These are phyloP conservation scores for Leccinum boreale DNA, from an alignment of 768 basidiomycete species.

Conservation along the genomic window DNA sequence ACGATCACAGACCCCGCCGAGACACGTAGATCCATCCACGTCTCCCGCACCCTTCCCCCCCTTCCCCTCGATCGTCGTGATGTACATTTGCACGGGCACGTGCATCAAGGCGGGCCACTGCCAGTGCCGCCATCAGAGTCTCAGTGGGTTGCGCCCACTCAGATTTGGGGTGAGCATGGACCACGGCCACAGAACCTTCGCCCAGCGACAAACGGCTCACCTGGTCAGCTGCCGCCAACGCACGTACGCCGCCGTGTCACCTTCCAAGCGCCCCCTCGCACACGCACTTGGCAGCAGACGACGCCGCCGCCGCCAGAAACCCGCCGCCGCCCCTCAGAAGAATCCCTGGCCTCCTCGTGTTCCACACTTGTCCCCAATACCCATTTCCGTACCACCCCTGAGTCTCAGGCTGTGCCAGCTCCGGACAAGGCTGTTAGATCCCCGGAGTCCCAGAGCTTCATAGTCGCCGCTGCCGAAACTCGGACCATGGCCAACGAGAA, in stretches of 20 bases:
- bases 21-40: neutral
- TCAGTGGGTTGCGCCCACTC: neutral
- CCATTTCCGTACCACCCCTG: neutral
- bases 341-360: slow-evolving; percentile 5
- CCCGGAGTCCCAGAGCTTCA: neutral
- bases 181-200: neutral
- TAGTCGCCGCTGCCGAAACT: neutral
- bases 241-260: neutral
- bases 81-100: neutral
- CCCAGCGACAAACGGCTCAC: neutral
- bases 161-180: neutral
- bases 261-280: neutral
- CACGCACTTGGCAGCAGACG: neutral
- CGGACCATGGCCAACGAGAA: neutral
- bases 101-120: neutral
- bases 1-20: neutral
- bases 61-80: neutral
- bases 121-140: neutral
- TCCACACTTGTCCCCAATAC: slow-evolving; percentile 14
- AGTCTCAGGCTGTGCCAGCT: neutral
- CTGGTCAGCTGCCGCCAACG: neutral
- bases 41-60: neutral
- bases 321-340: neutral
- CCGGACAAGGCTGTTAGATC: neutral
- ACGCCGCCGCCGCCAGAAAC: neutral